Base-by-base conservation (phyloP, 495 filamentous ascomycete species). In the Penicillium daleae region DNA sequence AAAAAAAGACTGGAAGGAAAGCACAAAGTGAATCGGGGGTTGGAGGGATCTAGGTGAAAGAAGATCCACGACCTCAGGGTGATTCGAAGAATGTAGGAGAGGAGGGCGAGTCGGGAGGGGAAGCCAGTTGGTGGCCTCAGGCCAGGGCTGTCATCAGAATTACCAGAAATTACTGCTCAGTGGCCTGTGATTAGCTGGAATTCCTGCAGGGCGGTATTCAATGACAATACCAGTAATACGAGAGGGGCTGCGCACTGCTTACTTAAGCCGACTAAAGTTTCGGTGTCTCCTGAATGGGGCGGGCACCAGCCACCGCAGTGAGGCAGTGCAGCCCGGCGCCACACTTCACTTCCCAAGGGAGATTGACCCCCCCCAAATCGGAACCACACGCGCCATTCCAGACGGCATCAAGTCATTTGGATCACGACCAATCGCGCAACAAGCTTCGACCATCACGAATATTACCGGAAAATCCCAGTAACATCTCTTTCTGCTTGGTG, bases 301-400 rank as follows among this genome's bases (percentile, higher is more conserved):
- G 19, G 39, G 19, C 42, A 46, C 46, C 54, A 63, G 61, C 61
- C 61, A 57, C 46, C 52, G 1, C 1, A 50, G 12, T 17, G 61
- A 49, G 61, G 61, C 61, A 63, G 54, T 63, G 61, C 54, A 52
- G 21, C 29, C 51, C 13, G 33, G 59, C 59, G 60, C 60, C 60
- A 62, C 60, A 56, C 26, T 26, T 24, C 22, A 15, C 44, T 29
- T 29, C 9, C 46, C 10, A 29, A 29, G 46, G 46, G 46, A 50
- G 46, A 6, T 8, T 24, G n/a, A n/a, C 22, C 7, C 15, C 51
- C n/a, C 49, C 12, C 31, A 22, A 37, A 54, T 33, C 29, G 51
- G 37, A 24, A 8, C 27, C 10, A 22, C 32, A 32, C 40, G 51
- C 31, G 32, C 19, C 29, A 33, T n/a, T 19, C 17, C 51, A 22